Percentiles rank a stretch among this genome's conserved stretches.
Evolutionary conservation across 164 flowering plant species (phyloP).

Genomic region (Macadamia tetraphylla): DNA sequence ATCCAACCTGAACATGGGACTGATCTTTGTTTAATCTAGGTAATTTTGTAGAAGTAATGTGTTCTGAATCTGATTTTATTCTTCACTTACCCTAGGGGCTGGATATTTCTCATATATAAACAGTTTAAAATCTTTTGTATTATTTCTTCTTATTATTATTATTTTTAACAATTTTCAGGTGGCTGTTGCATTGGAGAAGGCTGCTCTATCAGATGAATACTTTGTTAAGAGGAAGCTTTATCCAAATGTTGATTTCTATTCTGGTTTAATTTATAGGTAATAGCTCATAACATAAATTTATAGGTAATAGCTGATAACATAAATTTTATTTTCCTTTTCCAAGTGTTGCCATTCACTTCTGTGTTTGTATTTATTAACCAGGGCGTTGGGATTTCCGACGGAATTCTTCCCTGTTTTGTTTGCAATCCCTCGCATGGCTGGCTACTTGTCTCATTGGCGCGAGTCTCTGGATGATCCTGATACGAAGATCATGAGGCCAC

Average conservation of each 20-base stretch:
- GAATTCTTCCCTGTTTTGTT: constrained; percentile 94
- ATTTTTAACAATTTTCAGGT: constrained; percentile 41
- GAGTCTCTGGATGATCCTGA: constrained; percentile 99
- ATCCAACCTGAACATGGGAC: too few relatives aligned
- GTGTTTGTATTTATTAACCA: constrained; percentile 20
- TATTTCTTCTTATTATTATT: too few relatives aligned
- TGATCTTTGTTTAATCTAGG: too few relatives aligned
- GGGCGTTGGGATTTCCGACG: constrained; percentile 98
- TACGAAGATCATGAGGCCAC: constrained; percentile 97
- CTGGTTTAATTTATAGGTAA: constrained; percentile 94
- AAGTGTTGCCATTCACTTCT: constrained; percentile 1
- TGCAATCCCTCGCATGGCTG: constrained; percentile 99
- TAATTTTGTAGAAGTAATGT: too few relatives aligned
- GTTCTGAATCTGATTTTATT: too few relatives aligned
- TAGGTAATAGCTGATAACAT: constrained; percentile 40
- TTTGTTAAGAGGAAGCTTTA: constrained; percentile 92
- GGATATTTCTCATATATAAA: too few relatives aligned
- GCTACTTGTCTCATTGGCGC: constrained; percentile 89
- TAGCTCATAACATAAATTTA: constrained; percentile 21
- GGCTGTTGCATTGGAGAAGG: constrained; percentile 98
- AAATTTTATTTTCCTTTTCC: not conserved
- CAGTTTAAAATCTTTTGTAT: too few relatives aligned
- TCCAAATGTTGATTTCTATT: constrained; percentile 99
- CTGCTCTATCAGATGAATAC: constrained; percentile 92
- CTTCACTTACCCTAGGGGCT: too few relatives aligned